A percentile compares a stretch with the other conserved stretches of the same genome.
Conservation (phyloP, 208 protist species). For the Leishmania guyanensis region DNA sequence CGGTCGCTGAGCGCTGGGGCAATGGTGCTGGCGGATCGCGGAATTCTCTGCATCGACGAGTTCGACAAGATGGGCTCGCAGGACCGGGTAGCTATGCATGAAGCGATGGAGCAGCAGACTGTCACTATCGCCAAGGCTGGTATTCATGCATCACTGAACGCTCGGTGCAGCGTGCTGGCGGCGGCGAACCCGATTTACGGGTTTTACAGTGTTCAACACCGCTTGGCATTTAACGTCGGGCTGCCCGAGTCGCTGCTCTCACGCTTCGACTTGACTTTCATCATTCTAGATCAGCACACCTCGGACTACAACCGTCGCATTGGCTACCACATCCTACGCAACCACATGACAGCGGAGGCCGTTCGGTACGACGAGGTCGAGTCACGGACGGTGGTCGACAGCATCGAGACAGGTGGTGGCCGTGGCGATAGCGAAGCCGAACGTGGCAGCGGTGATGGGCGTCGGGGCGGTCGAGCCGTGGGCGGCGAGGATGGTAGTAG, state of each 20-base stretch:
- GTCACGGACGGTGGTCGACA: constrained; percentile 74
- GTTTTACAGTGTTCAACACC: constrained; percentile 94
- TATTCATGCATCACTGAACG: constrained; percentile 99
- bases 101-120: constrained; percentile 99
- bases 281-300: constrained; percentile 97
- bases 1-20: constrained; percentile 98
- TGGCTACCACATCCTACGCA: constrained; percentile 95
- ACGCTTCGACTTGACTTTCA: constrained; percentile 99
- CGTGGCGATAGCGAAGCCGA: background rate
- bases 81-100: constrained; percentile 97
- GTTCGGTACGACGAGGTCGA: constrained; percentile 58
- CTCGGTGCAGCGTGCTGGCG: constrained; percentile 98
- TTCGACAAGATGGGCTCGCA: constrained; percentile 99
- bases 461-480: background rate
- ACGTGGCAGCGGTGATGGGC: background rate
- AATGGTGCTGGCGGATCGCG: constrained; percentile 99
- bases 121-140: constrained; percentile 99
- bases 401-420: constrained; percentile 43
- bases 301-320: constrained; percentile 93
- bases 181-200: constrained; percentile 99
- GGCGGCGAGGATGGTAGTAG: constrained; percentile 14
- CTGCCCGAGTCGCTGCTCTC: constrained; percentile 99
- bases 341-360: constrained; percentile 88
- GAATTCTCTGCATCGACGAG: constrained; percentile 99
- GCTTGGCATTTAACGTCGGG: constrained; percentile 96